phyloP scores from a whole-genome alignment of 2,329 filamentous ascomycete species.

The Nothopassalora personata region DNA sequence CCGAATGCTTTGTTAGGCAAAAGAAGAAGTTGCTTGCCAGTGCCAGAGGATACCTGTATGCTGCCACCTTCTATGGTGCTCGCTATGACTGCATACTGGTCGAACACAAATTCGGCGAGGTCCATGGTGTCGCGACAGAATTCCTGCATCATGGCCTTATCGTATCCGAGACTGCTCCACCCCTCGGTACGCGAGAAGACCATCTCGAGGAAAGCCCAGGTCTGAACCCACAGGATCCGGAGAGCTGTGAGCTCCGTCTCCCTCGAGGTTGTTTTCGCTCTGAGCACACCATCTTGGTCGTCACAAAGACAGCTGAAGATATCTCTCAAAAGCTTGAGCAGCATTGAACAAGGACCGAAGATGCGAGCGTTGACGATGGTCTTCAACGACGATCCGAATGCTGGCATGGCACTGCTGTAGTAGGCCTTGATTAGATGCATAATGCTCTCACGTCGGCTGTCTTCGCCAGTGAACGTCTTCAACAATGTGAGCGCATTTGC shows the following conservation, averaged over 20 bases:
- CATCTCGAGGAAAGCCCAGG: slow-evolving; percentile 75
- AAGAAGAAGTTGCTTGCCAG: slow-evolving; percentile 53
- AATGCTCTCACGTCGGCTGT: slow-evolving; percentile 55
- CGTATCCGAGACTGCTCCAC: slow-evolving; percentile 69
- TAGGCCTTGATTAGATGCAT: slow-evolving; percentile 55
- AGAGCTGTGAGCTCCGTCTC: slow-evolving; percentile 59
- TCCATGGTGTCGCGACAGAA: slow-evolving; percentile 96
- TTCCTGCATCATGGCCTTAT: slow-evolving; percentile 76
- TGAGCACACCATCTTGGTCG: slow-evolving; percentile 57
- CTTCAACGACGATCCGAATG: slow-evolving; percentile 52
- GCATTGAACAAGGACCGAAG: slow-evolving; percentile 55
- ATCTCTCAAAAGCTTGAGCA: slow-evolving; percentile 58
- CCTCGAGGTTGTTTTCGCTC: slow-evolving; percentile 51
- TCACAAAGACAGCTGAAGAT: slow-evolving; percentile 61
- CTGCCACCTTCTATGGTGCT: slow-evolving; percentile 53
- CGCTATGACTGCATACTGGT: slow-evolving; percentile 77
- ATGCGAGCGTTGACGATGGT: slow-evolving; percentile 52
- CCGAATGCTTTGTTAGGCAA: slow-evolving; percentile 61
- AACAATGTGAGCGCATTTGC: slow-evolving; percentile 76
- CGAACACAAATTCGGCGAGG: slow-evolving; percentile 77
- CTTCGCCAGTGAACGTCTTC: slow-evolving; percentile 72
- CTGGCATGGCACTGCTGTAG: slow-evolving; percentile 52
- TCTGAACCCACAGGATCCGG: slow-evolving; percentile 72
- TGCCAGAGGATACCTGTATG: slow-evolving; percentile 32
- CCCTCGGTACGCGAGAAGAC: slow-evolving; percentile 77